Evolutionary conservation across 2,329 filamentous ascomycete species (phyloP), one percentile per base, ranked within the genome.

Genomic region (Sporothrix brasiliensis): DNA sequence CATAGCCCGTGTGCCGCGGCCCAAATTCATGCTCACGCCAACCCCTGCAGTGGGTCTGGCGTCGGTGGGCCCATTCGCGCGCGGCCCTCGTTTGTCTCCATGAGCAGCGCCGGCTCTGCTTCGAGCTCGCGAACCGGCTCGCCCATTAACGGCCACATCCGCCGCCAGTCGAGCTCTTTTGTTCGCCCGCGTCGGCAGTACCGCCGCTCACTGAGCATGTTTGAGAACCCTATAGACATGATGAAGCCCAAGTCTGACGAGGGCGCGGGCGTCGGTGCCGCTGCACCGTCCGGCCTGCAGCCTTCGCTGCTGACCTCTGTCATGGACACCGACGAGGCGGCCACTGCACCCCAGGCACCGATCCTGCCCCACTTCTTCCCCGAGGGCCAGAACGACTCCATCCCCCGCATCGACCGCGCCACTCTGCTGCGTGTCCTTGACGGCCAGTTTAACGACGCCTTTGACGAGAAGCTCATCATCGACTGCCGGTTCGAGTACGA

Each of bases 401-500:
- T 99, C 74, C 95, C 95, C 68, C 89, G 95, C 74, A 97, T 99
- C 77, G 88, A 89, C 70, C 89, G 90, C 77, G 85, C 89, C 66
- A 97, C 93, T 3, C 86, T 99, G 79, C 82, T 97, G 70, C 87
- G 93, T n/a, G 87, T 99, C 49, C 85, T 99, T 73, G 91, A 97
- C 79, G 93, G 93, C 72, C 91, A 92, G 75, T 97, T 90, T 81
- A 88, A 89, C 76, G 85, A 89, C 34, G 80, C 87, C 30, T 98
- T 92, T 79, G 89, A 93, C 72, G 88, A 94, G 78, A 90, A 92
- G 79, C 87, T 97, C 80, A 86, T 99, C 77, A 91, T 99, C 76
- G 95, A 99, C 80, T 99, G 95, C 80, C 92, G 95, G 24, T 99
- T 99, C 78, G 95, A 99, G 84, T 99, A 99, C 80, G 95, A 99